phyloP scores from a whole-genome alignment of 2,329 filamentous ascomycete genomes.

The Alternaria gaisen region DNA sequence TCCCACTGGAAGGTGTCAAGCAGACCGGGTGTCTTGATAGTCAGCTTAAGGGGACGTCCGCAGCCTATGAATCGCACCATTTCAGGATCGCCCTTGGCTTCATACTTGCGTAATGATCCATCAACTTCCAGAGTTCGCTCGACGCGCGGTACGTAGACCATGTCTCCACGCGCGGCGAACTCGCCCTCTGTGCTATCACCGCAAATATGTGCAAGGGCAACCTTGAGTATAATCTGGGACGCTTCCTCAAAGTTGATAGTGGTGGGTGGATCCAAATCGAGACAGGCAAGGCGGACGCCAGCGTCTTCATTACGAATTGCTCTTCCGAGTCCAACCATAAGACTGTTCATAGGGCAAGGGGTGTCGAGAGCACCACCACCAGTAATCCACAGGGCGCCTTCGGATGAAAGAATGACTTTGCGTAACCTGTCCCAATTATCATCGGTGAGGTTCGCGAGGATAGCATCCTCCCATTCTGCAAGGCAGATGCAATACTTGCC shows the following conservation, averaged over 20 bases:
- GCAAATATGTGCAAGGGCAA: conserved; percentile 5
- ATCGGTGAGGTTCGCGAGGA: conserved; percentile 12
- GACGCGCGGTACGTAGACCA: conserved; percentile 9
- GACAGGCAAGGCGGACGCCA: conserved; percentile 11
- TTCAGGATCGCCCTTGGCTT: conserved; percentile 15
- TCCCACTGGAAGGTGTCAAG: conserved; percentile 14
- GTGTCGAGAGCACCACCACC: conserved; percentile 13
- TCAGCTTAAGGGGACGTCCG: conserved; percentile 12
- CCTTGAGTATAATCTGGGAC: conserved; percentile 7
- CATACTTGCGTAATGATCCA: conserved; percentile 13
- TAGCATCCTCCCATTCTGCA: conserved; percentile 10
- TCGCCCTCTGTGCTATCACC: conserved; percentile 13
- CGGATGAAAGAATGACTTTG: conserved; percentile 10
- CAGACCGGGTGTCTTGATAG: conserved; percentile 8
- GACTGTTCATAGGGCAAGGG: conserved; percentile 9
- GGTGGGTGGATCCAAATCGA: conserved; percentile 8
- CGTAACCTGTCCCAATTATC: conserved; percentile 8
- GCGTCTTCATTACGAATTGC: conserved; percentile 14
- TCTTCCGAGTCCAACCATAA: conserved; percentile 15
- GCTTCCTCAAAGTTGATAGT: conserved; percentile 5
- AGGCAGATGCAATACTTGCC: conserved; percentile 14
- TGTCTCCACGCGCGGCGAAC: conserved; percentile 11
- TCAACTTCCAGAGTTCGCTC: conserved; percentile 9
- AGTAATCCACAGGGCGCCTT: conserved; percentile 13
- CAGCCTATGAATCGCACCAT: conserved; percentile 8